Conservation (phyloP, 805 yeast species). For the Debaryomyces prosopidis region DNA sequence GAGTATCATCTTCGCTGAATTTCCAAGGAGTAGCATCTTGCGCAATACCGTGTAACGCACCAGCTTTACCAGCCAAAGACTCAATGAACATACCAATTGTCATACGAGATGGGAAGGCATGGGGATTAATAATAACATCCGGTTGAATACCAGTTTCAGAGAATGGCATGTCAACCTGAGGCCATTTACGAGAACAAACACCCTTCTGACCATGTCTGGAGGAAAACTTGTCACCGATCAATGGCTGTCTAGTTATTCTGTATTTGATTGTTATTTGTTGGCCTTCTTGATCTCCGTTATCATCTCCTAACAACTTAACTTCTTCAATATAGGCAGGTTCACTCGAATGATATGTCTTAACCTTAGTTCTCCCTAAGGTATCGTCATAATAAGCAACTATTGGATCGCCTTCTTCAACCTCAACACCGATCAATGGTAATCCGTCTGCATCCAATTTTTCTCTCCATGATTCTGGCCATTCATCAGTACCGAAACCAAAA, state of each 20-base stretch:
- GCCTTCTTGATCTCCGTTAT: slow-evolving; percentile 68
- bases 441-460: slow-evolving; percentile 90
- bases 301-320: slow-evolving; percentile 89
- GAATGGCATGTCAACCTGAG: slow-evolving; percentile 95
- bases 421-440: slow-evolving; percentile 82
- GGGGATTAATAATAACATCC: slow-evolving; percentile 96
- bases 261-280: slow-evolving; percentile 86
- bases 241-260: slow-evolving; percentile 87
- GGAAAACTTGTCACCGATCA: slow-evolving; percentile 96
- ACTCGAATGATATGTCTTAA: slow-evolving; percentile 87
- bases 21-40: slow-evolving; percentile 98
- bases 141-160: slow-evolving; percentile 96
- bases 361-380: slow-evolving; percentile 84
- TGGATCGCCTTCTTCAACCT: slow-evolving; percentile 94
- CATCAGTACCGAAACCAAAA: slow-evolving; percentile 91
- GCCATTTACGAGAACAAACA: slow-evolving; percentile 98
- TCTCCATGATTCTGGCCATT: slow-evolving; percentile 90
- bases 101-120: slow-evolving; percentile 99
- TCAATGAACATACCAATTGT: slow-evolving; percentile 99
- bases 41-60: slow-evolving; percentile 95
- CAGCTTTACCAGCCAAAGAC: slow-evolving; percentile 97
- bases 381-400: slow-evolving; percentile 92
- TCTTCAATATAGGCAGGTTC: slow-evolving; percentile 96
- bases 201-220: slow-evolving; percentile 99
- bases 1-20: slow-evolving; percentile 87